Base-by-base conservation (phyloP, 2,329 filamentous ascomycete species). In the Stemphylium beticola region DNA sequence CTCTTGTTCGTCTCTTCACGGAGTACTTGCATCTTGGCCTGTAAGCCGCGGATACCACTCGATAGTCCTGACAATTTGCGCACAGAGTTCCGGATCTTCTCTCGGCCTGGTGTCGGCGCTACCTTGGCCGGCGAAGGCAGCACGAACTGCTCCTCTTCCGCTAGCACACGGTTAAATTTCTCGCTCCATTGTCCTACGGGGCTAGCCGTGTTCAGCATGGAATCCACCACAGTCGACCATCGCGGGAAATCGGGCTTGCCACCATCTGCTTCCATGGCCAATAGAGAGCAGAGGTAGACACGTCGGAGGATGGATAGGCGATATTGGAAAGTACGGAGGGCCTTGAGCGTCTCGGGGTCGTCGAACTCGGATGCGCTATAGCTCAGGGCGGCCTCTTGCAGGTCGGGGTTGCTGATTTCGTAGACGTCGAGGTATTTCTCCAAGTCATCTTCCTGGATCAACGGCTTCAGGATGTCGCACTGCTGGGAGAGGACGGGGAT, bases 1-100 rank as follows among this genome's bases (percentile, higher is more conserved):
- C 87, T 87, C 56, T 85, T 85, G 69, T 91, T 91, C 0, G 92
- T 96, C 74, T 97, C 92, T 74, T 99, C 95, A 44, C 92, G 87
- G 49, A 98, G 79, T 7, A 99, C 82, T 56, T 96, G 92, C 79
- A 99, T 87, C 75, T 98, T 99, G 32, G 95, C 95, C 76, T 98
- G 93, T 43, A 99, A 82, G 10, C 91, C 91, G 24, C 93, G 88
- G 57, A 98, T 96, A 14, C 92, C 93, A 50, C 92, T 91, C 0
- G 92, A 96, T 31, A 99, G 82, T 1, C 90, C 90, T 68, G 91
- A 92, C 37, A 99, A 85, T 71, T 96, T 93, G 56, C 92, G 88
- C 53, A 97, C 84, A 73, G 96, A 93, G 49, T 89, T 88, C 52
- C 93, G 89, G 81, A 93, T 88, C 56, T 91, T 87, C 69, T 97